Evolutionary conservation across 257 asterid genomes (phyloP), one percentile per base, ranked within the genome.

Genomic region (Solanum pennellii): DNA sequence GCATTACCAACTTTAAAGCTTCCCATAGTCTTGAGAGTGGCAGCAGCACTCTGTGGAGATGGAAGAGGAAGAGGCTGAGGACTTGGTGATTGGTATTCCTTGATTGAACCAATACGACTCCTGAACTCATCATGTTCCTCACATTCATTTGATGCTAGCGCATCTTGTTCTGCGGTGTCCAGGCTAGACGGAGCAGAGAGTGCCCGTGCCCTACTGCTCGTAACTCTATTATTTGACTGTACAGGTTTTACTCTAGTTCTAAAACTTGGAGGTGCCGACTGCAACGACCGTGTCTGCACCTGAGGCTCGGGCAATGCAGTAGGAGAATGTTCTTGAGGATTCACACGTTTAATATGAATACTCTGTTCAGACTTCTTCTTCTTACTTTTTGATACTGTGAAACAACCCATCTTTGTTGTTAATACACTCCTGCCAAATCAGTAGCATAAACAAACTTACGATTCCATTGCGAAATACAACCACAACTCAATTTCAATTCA

Each of bases 1-100:
- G 83, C 82, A 87, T 91, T 93, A 11, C 85, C 92, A 86, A 90
- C 92, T 89, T 95, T 95, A 86, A 96, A 96, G 92, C 98, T 96
- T 45, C 90, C 75, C 84, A 93, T 91, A 62, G 94, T 90, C 88
- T 91, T 95, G 42, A 96, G 93, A 75, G 94, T 69, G 47, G 89
- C 88, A 47, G 91, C 88, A 82, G 91, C 88, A 85, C 87, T 90
- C 77, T 89, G 92, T 33, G 98, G 95, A 5, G 98, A 93, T 1
- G 99, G 99, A 35, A 96, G 98, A 71, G 99, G 99, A 89, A 96
- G 98, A 18, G 99, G 99, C 82, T 93, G 99, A 90, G 99, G 98
- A 75, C 89, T 93, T 3, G 94, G 94, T 7, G 96, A 91, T 49
- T 87, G 94, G 89, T 91, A 84, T 77, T 96, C 99, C 88, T 93